Conservation (phyloP, 2,329 filamentous ascomycete species). For the Gaeumannomyces tritici region DNA sequence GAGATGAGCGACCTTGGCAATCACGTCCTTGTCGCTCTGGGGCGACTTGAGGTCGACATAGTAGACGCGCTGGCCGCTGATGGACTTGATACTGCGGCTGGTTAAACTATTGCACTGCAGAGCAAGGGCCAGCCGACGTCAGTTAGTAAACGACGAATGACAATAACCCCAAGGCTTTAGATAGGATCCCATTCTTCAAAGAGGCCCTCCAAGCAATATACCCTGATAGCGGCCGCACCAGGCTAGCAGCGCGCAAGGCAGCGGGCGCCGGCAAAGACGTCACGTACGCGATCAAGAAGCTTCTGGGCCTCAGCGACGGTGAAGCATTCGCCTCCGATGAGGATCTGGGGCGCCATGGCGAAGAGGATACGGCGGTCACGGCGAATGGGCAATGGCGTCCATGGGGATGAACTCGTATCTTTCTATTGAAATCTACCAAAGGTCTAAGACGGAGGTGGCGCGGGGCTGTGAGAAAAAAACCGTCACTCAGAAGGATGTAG, state of each 20-base stretch:
- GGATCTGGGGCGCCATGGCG: constrained; percentile 16
- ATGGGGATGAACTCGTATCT: background rate
- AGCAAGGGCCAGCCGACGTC: background rate
- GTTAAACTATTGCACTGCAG: constrained; percentile 1
- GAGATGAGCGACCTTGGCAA: constrained; percentile 34
- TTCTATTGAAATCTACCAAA: background rate
- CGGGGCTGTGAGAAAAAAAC: background rate
- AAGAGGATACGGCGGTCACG: constrained; percentile 1
- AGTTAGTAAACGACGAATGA: background rate
- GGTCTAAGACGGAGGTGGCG: background rate
- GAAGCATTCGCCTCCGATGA: constrained; percentile 37
- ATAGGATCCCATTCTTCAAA: background rate
- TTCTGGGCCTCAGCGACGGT: constrained; percentile 33
- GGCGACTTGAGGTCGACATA: constrained; percentile 51
- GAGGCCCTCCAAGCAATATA: background rate
- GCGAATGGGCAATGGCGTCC: background rate
- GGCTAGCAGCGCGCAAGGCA: constrained; percentile 17
- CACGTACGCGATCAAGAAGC: constrained; percentile 27
- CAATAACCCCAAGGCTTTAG: background rate
- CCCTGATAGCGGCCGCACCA: no score
- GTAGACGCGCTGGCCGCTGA: constrained; percentile 52
- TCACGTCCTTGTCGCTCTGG: constrained; percentile 24
- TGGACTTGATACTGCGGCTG: constrained; percentile 29
- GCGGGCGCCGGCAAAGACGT: constrained; percentile 16
- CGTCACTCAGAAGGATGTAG: background rate